A percentile compares a stretch with the other conserved stretches of the same genome.
Evolutionary conservation across 2,329 filamentous ascomycete species (phyloP).

Genomic region (Aureobasidium subglaciale): DNA sequence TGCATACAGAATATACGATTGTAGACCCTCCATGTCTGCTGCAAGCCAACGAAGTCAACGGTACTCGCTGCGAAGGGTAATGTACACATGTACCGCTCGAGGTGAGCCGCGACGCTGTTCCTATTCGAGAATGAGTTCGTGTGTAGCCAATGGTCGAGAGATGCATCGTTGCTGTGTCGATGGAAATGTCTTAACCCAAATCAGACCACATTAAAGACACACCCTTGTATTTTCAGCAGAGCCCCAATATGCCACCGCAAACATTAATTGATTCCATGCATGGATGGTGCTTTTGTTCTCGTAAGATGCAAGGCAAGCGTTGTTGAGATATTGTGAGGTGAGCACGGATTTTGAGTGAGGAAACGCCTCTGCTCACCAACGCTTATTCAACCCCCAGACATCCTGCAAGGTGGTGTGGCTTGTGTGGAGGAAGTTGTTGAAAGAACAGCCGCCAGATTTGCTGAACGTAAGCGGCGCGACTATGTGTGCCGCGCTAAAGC

Average conservation of each 20-base stretch:
- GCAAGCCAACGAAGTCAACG: background rate
- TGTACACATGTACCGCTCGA: slow-evolving; percentile 5
- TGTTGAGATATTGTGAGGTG: slow-evolving; percentile 3
- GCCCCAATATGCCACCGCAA: background rate
- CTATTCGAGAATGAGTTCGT: slow-evolving; percentile 5
- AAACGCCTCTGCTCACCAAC: slow-evolving; percentile 7
- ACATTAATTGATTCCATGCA: background rate
- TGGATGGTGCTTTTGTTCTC: background rate
- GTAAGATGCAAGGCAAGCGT: background rate
- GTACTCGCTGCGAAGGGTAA: background rate
- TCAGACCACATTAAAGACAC: background rate
- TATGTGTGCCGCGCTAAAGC: slow-evolving; percentile 1
- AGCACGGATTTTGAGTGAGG: background rate
- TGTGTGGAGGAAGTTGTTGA: slow-evolving; percentile 6
- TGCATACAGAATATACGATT: background rate
- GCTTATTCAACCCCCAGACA: background rate
- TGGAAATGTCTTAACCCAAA: background rate
- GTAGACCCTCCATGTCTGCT: background rate
- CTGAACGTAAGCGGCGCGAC: slow-evolving; percentile 9
- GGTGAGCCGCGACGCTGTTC: background rate
- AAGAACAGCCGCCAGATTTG: slow-evolving; percentile 11
- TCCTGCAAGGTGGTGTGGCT: background rate
- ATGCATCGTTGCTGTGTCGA: slow-evolving; percentile 7
- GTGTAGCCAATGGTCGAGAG: background rate
- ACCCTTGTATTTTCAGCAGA: background rate